A percentile compares a stretch with the other conserved stretches of the same genome.
These are phyloP conservation scores for Acanthamoeba triangularis DNA, from an alignment of 208 protist species.

Conservation along the genomic window DNA sequence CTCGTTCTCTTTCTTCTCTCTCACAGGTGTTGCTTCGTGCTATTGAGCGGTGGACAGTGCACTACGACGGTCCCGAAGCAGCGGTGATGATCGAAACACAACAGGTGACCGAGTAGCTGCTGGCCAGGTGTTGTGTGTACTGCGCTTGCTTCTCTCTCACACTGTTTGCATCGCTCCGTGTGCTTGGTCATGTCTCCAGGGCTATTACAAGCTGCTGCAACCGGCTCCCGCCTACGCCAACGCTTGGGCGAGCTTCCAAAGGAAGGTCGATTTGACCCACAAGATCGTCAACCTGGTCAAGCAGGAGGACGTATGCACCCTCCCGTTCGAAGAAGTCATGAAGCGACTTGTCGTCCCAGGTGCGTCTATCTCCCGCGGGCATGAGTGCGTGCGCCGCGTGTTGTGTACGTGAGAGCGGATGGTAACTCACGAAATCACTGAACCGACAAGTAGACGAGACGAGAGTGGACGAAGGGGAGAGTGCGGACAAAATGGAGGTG, in stretches of 20 bases:
- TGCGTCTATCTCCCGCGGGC: background rate
- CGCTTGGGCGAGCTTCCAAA: background rate
- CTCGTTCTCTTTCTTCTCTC: too few species aligned
- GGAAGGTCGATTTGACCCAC: slow-evolving; percentile 39
- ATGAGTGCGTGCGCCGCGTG: background rate
- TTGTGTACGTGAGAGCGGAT: background rate
- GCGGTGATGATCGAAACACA: slow-evolving; percentile 23
- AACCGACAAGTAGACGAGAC: background rate
- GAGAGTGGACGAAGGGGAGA: background rate
- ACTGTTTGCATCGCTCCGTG: background rate
- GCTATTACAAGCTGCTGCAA: slow-evolving; percentile 57
- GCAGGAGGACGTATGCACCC: background rate
- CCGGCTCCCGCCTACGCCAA: slow-evolving; percentile 5
- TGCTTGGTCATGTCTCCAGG: background rate
- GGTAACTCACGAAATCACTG: background rate
- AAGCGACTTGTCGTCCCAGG: background rate
- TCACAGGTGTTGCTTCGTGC: slow-evolving; percentile 27
- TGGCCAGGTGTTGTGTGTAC: background rate
- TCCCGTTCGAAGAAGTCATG: slow-evolving; percentile 28
- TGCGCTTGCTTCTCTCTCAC: background rate
- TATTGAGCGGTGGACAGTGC: slow-evolving; percentile 44
- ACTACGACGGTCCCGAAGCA: slow-evolving; percentile 36
- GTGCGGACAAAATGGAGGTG: background rate
- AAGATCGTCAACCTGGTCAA: slow-evolving; percentile 33
- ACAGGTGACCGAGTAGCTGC: background rate